phyloP scores from a whole-genome alignment of 2,329 filamentous ascomycete genomes.

The Beauveria pseudobassiana region DNA sequence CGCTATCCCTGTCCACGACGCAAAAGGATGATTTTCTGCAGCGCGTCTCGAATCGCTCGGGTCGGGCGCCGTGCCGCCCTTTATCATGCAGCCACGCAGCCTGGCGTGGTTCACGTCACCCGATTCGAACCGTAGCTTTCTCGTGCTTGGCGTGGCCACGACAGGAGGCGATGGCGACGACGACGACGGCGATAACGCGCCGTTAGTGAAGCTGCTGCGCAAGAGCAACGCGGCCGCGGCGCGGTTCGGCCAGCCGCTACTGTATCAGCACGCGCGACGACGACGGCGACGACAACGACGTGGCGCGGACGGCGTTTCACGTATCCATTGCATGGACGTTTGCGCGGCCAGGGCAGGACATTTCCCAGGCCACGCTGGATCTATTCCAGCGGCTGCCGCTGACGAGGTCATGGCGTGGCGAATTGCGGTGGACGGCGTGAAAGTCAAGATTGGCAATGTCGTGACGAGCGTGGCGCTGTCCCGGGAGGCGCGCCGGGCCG shows the following conservation, averaged over 20 bases:
- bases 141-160: slow-evolving; percentile 61
- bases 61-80: slow-evolving; percentile 21
- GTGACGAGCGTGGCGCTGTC: slow-evolving; percentile 44
- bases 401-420: slow-evolving; percentile 31
- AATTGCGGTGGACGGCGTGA: slow-evolving; percentile 54
- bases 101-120: slow-evolving; percentile 45
- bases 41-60: slow-evolving; percentile 38
- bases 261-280: slow-evolving; percentile 47
- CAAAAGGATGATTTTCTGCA: slow-evolving; percentile 62
- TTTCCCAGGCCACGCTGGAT: slow-evolving; percentile 20
- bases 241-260: slow-evolving; percentile 55
- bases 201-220: slow-evolving; percentile 54
- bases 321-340: slow-evolving; percentile 85
- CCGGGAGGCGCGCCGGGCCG: background rate
- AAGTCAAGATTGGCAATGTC: slow-evolving; percentile 67
- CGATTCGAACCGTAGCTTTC: slow-evolving; percentile 68
- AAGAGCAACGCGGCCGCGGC: slow-evolving; percentile 58
- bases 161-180: slow-evolving; percentile 17
- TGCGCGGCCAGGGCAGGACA: slow-evolving; percentile 38
- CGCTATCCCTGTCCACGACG: slow-evolving; percentile 66
- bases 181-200: slow-evolving; percentile 32
- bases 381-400: slow-evolving; percentile 19
- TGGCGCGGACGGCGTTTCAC: slow-evolving; percentile 56
- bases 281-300: slow-evolving; percentile 13
- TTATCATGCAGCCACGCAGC: slow-evolving; percentile 30